phyloP scores from a whole-genome alignment of 352 stramenopile genomes.

The Stephanocyclus meneghinianus region DNA sequence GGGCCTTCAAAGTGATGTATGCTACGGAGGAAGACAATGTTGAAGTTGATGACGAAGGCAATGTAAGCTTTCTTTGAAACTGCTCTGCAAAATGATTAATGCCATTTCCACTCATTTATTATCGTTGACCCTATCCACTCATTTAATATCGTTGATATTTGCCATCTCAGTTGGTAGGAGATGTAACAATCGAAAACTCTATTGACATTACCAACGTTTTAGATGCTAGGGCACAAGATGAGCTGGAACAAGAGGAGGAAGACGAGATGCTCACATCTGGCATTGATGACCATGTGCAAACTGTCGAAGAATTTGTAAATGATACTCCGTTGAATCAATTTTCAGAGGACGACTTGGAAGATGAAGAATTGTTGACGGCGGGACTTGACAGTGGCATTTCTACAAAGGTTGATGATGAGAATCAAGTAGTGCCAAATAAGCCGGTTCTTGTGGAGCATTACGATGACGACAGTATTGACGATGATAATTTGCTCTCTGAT shows the following conservation, averaged over 20 bases:
- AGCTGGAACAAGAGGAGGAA: slow-evolving; percentile 36
- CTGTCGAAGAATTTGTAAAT: slow-evolving; percentile 1
- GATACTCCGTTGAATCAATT: slow-evolving; percentile 1
- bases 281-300: slow-evolving; percentile 5
- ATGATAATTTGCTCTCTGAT: slow-evolving; percentile 41
- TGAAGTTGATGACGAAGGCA: slow-evolving; percentile 63
- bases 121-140: not conserved
- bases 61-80: slow-evolving; percentile 23
- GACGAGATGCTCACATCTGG: slow-evolving; percentile 34
- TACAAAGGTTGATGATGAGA: not conserved
- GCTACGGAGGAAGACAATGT: slow-evolving; percentile 65
- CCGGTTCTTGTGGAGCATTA: not conserved
- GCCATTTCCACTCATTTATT: not conserved
- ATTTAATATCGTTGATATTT: slow-evolving; percentile 4
- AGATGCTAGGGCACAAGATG: slow-evolving; percentile 39
- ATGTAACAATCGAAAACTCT: slow-evolving; percentile 23
- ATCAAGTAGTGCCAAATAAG: not conserved
- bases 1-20: slow-evolving; percentile 82
- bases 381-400: slow-evolving; percentile 6
- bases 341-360: slow-evolving; percentile 23
- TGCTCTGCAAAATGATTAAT: not conserved
- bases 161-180: slow-evolving; percentile 29
- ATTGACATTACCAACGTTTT: slow-evolving; percentile 1
- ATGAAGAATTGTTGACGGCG: slow-evolving; percentile 9
- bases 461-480: slow-evolving; percentile 23